These are phyloP conservation scores for Gracilaria domingensis DNA, from an alignment of 23 red algal genomes.

Conservation along the genomic window DNA sequence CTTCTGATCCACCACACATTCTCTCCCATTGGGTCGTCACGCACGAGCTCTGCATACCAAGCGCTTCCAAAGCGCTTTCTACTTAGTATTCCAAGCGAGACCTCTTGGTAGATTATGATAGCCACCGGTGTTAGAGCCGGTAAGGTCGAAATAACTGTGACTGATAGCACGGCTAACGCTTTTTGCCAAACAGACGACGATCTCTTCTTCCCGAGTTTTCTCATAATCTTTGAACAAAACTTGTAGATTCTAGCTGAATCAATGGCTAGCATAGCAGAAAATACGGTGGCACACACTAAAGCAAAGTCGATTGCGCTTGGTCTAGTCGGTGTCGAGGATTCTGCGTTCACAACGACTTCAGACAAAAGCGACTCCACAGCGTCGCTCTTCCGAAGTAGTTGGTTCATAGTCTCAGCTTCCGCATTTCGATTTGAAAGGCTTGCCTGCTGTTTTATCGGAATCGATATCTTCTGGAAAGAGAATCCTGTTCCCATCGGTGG, in stretches of 20 bases:
- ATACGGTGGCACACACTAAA: background rate
- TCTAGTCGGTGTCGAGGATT: background rate
- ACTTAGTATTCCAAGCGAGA: background rate
- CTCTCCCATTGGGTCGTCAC: background rate
- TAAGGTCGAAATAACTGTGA: background rate
- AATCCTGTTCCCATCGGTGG: background rate
- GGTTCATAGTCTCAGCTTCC: background rate
- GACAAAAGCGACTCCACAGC: background rate
- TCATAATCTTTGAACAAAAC: background rate
- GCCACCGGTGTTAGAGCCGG: background rate
- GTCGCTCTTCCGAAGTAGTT: background rate
- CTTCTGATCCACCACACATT: background rate
- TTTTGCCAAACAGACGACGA: background rate
- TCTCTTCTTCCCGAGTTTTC: background rate
- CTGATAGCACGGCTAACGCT: background rate
- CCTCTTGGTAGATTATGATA: background rate
- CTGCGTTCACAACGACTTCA: background rate
- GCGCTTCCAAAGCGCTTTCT: background rate
- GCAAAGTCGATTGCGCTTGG: background rate
- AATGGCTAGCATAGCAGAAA: background rate
- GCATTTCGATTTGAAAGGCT: background rate
- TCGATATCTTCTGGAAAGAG: background rate
- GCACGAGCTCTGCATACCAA: background rate
- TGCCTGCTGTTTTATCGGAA: background rate
- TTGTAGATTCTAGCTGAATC: background rate